Percentiles rank a stretch among this genome's conserved stretches.
phyloP scores from a whole-genome alignment of 192 early-diverging fungal species.

The Gigaspora rosea region DNA sequence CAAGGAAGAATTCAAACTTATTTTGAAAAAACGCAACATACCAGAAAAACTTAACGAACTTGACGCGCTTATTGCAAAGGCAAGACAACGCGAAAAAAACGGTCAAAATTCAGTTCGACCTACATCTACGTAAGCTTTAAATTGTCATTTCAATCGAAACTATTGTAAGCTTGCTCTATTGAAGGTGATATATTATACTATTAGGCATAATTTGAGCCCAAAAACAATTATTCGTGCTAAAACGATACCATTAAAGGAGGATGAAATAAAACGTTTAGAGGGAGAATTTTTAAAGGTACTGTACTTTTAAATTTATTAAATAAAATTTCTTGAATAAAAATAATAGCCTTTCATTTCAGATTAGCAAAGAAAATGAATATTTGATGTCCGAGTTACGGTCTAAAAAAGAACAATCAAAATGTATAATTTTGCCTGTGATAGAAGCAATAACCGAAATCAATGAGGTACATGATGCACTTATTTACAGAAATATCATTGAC shows the following conservation, averaged over 20 bases:
- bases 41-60: constrained; percentile 17
- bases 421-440: background rate
- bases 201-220: background rate
- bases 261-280: constrained; percentile 10
- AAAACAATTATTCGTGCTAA: constrained; percentile 10
- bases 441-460: background rate
- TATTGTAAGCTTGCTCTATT: too few species aligned
- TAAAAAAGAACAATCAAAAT: background rate
- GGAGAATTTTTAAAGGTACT: constrained; percentile 18
- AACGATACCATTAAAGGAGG: background rate
- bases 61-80: constrained; percentile 12
- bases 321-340: background rate
- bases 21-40: constrained; percentile 13
- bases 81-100: background rate
- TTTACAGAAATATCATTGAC: background rate
- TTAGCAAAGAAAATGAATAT: background rate
- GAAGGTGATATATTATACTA: too few species aligned
- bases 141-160: background rate
- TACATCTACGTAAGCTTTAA: background rate
- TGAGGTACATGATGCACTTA: background rate
- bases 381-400: background rate
- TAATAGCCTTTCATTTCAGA: background rate
- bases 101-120: background rate
- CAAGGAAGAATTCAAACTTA: constrained; percentile 13
- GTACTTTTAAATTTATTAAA: background rate